These are phyloP conservation scores for Moricandia moricandioides DNA, from an alignment of 345 rosid genomes.

Conservation along the genomic window DNA sequence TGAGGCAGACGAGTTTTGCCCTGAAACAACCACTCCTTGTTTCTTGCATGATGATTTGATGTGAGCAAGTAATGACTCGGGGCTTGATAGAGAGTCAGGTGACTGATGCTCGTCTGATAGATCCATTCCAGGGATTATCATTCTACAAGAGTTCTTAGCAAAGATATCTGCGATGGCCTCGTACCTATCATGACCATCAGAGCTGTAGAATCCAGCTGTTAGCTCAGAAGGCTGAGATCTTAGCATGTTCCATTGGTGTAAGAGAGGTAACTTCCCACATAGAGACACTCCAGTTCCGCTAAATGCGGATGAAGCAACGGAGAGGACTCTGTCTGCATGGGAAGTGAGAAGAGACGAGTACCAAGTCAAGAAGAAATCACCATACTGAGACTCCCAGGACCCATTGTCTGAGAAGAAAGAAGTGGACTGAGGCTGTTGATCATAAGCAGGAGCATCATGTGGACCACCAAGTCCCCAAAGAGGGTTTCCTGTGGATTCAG, in stretches of 20 bases:
- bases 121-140: slow-evolving; percentile 89
- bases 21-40: slow-evolving; percentile 61
- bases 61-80: slow-evolving; percentile 57
- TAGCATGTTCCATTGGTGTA: slow-evolving; percentile 71
- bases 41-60: slow-evolving; percentile 59
- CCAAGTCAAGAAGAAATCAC: slow-evolving; percentile 88
- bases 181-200: slow-evolving; percentile 60
- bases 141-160: slow-evolving; percentile 70
- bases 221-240: slow-evolving; percentile 69
- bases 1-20: slow-evolving; percentile 57
- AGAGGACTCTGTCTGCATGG: slow-evolving; percentile 71
- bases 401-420: slow-evolving; percentile 78
- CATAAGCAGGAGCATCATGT: slow-evolving; percentile 69
- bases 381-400: slow-evolving; percentile 85
- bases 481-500: slow-evolving; percentile 69
- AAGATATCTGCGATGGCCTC: slow-evolving; percentile 58
- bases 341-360: slow-evolving; percentile 63
- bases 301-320: slow-evolving; percentile 59
- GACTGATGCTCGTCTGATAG: slow-evolving; percentile 59
- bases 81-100: slow-evolving; percentile 53
- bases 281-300: slow-evolving; percentile 37
- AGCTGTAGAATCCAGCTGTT: slow-evolving; percentile 78
- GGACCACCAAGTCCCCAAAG: slow-evolving; percentile 95
- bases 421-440: slow-evolving; percentile 48
- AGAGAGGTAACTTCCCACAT: slow-evolving; percentile 65